Evolutionary conservation across 192 early-diverging fungal species (phyloP), one percentile per base, ranked within the genome.

Genomic region (Backusella australiensis): DNA sequence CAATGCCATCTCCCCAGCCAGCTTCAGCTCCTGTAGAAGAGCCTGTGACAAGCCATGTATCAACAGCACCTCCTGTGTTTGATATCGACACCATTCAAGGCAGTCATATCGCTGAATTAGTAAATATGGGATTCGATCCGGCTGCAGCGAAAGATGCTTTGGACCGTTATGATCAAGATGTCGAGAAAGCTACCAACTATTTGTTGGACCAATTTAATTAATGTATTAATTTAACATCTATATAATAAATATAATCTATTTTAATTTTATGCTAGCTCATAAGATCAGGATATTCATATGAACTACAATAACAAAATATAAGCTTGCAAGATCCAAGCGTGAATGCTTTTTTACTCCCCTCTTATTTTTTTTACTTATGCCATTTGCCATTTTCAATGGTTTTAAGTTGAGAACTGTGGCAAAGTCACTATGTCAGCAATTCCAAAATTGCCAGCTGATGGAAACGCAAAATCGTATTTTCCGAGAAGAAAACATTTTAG

Each of bases 131-230:
- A 6, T 94, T 94, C 78, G 85, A 90, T 21, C 83, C 85, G 7
- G 82, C 86, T n/a, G 88, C 90, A 73, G 92, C 92, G 12, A 84
- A 89, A 41, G 89, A 91, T 19, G 93, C 93, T 1, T 81, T 94
- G 69, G 87, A 93, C 66, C 89, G 88, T 81, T 91, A 90, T 72
- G 91, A 94, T 67, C 89, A 92, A 77, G 92, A 94, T 77, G 71
- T 91, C 15, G 86, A 88, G 63, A 91, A 91, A 78, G 93, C 93
- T 0, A 90, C 90, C 74, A 94, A 94, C 82, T 93, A 90, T 78
- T 84, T 94, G 49, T 84, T 94, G 53, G 93, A 94, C 84, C 78
- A 79, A 70, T 26, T 63, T 63, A 63, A 63, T 11, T 63, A 63
- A 63, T 63, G 23, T 63, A 63, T 63, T 63, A 29, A 63, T 63